A percentile compares a stretch with the other conserved stretches of the same genome.
Evolutionary conservation across 345 rosid genomes (phyloP).

Genomic region (Heritiera fomes): DNA sequence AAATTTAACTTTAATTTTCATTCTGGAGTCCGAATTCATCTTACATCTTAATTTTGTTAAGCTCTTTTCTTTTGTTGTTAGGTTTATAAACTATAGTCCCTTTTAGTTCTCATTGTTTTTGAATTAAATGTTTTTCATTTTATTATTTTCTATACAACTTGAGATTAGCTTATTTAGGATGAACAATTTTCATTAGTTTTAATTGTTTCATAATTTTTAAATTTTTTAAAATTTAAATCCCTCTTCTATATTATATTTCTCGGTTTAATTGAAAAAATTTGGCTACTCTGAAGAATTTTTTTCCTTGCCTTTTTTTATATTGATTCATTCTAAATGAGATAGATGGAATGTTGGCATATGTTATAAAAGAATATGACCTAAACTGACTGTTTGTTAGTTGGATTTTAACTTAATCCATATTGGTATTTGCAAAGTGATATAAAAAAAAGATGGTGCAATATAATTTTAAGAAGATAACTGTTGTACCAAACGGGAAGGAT

Average conservation of each 20-base stretch:
- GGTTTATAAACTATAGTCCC: neutral
- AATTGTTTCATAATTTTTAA: too few species aligned
- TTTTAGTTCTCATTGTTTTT: too few species aligned
- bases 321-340: neutral
- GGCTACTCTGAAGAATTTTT: neutral
- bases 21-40: neutral
- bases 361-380: neutral
- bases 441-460: conserved; percentile 46
- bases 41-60: too few species aligned
- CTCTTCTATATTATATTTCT: neutral
- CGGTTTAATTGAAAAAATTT: neutral
- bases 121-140: too few species aligned
- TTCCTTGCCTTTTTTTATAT: neutral
- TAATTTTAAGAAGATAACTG: conserved; percentile 66
- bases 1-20: too few species aligned
- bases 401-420: neutral
- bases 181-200: too few species aligned
- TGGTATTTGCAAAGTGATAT: neutral
- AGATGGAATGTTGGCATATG: too few species aligned
- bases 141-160: neutral
- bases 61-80: too few species aligned
- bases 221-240: too few species aligned
- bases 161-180: neutral
- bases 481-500: conserved; percentile 74
- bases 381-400: neutral